These are phyloP conservation scores for Erysimum cheiri DNA, from an alignment of 441 rosid genomes.

Conservation along the genomic window DNA sequence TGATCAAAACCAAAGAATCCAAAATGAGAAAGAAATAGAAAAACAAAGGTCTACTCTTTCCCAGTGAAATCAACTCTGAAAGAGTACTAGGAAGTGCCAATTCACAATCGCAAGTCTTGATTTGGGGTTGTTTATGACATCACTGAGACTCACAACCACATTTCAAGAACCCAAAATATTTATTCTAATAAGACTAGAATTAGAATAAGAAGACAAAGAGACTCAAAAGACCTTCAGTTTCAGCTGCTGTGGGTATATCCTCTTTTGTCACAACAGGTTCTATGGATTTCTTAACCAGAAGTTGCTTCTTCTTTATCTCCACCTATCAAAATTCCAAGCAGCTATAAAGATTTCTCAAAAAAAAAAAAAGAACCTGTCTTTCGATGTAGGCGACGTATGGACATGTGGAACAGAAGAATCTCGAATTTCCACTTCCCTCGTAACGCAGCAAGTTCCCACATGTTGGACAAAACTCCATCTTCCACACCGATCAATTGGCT, in stretches of 20 bases:
- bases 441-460: conserved; percentile 45
- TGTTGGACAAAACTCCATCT: conserved; percentile 41
- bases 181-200: too few relatives aligned
- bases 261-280: conserved; percentile 36
- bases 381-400: conserved; percentile 40
- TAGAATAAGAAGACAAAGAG: background rate
- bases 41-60: background rate
- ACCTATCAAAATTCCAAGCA: conserved; percentile 21
- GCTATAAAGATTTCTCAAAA: background rate
- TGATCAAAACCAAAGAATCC: conserved; percentile 7
- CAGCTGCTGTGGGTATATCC: conserved; percentile 33
- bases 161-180: too few relatives aligned
- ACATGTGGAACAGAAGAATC: conserved; percentile 40
- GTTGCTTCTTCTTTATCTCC: conserved; percentile 44
- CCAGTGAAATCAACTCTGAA: background rate
- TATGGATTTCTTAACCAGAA: conserved; percentile 37
- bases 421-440: conserved; percentile 1
- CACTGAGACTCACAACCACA: too few relatives aligned
- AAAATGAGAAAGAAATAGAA: background rate
- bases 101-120: too few relatives aligned
- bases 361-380: conserved; percentile 29
- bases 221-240: conserved; percentile 46
- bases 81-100: background rate
- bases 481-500: conserved; percentile 18
- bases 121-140: too few relatives aligned